Base-by-base conservation (phyloP, 228 moss, liverwort and hornwort species). In the Sphagnum fallax region DNA sequence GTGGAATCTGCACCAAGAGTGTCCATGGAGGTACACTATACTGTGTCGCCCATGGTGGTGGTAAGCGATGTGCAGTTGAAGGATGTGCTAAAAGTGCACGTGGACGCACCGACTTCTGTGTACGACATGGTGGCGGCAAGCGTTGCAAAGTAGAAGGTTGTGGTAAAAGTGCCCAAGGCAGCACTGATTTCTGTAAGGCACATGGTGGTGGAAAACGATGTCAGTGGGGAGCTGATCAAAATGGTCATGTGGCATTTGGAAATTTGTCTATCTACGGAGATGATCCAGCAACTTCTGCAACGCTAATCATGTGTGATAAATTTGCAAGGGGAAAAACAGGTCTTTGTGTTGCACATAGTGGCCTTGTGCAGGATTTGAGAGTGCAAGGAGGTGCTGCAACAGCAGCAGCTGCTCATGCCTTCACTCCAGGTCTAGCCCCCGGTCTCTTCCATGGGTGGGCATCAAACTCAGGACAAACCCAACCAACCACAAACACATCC, bases 251-350 rank as follows among this genome's bases (percentile, higher is more conserved):
- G 32, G 32, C 32, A 32, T 32, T 32, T 32, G 32, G 32, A 32
- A 32, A 32, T 32, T 32, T 32, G 2, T 32, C 32, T 32, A 32
- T 32, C 32, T 32, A 32, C 2, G 32, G 32, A 32, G 32, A 32
- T 32, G 32, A 32, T 32, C 32, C 2, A 32, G 32, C 32, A 32
- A 32, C 3, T 32, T 32, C 32, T 32, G 32, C 32, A 32, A 1
- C 32, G 0, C 2, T 32, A 52, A 72, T 82, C 7, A 69, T 84
- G 64, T 98, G 98, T 80, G 98, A 98, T 70, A 94, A 94, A 65
- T 98, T 98, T 70, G 98, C 98, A 61, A 83, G 98, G 5, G 98
- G 98, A 61, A 98, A 98, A 80, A 92, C 98, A 16, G 98, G 98
- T 50, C 87, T 98, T 4, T 98, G 98, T 75, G 98, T 94, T 4